Evolutionary conservation across 306 rosid species (phyloP), one percentile per base, ranked within the genome.

Genomic region (Rubus idaeus): DNA sequence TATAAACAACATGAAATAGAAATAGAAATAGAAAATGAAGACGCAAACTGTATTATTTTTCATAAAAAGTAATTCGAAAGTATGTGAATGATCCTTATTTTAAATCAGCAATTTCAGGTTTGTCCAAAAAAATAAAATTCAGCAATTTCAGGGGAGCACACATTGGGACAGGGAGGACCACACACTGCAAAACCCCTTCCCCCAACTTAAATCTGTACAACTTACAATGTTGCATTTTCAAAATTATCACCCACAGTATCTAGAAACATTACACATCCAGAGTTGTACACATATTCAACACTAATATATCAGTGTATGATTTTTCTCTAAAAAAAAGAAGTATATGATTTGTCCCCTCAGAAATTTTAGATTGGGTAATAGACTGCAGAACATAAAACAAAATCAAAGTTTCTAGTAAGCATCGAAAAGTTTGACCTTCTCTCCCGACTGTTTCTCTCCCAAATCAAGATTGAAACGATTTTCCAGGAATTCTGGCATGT

Each of bases 371-470:
- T 10, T 42, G 16, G 45, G 46, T 71, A 69, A 41, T 71, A 10
- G 46, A 37, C 37, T 40, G 55, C 14, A 14, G 30, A 70, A 74
- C 55, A 47, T 60, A 18, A 68, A 7, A 76, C 51, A 58, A 1
- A 63, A 10, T 56, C 13, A 46, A 41, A 66, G 80, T 30, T 51
- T 78, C 51, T 52, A 63, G 62, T 65, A 50, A 68, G n/a, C 68
- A 26, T 68, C 10, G 40, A 50, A 53, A 60, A 57, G 70, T 85
- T 35, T 63, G 60, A 96, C 99, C 99, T 96, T 96, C 84, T 96
- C 99, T 84, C 99, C 99, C 13, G 98, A 93, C 77, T 96, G 99
- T 84, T 96, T 96, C 91, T 92, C 99, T 84, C 99, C 99, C 87
- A 96, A 90, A 87, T 96, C 98, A 84, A 92, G 98, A 85, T 90